phyloP scores from a whole-genome alignment of 2,329 filamentous ascomycete species.

The Tolypocladium cylindrosporum region DNA sequence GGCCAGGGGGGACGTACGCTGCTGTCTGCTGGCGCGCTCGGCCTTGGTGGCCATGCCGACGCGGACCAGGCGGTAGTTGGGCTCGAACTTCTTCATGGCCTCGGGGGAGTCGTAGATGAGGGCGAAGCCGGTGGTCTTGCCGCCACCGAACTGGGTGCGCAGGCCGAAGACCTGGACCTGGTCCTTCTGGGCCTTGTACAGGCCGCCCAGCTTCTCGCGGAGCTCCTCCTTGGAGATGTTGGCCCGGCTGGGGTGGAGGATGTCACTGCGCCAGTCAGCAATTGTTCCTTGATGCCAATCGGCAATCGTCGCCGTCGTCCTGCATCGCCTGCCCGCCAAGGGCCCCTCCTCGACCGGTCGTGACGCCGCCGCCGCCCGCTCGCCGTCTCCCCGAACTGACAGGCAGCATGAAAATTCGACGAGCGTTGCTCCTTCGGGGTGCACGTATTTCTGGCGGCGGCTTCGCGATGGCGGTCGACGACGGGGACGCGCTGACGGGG shows the following conservation, averaged over 20 bases:
- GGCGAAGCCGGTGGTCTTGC: conserved; percentile 98
- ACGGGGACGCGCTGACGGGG: background rate
- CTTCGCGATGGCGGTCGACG: background rate
- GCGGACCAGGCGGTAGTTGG: conserved; percentile 90
- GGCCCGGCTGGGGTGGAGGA: conserved; percentile 96
- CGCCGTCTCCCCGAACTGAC: background rate
- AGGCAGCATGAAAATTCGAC: background rate
- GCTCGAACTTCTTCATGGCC: conserved; percentile 99
- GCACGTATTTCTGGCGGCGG: background rate
- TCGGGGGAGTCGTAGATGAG: conserved; percentile 97
- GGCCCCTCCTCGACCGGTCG: background rate
- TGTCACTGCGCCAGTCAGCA: conserved; percentile 57
- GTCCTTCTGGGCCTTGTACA: conserved; percentile 98
- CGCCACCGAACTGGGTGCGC: conserved; percentile 97
- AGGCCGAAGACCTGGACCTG: conserved; percentile 97
- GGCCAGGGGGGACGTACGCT: conserved; percentile 62
- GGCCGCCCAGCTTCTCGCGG: conserved; percentile 81
- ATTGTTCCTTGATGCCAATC: background rate
- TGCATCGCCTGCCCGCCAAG: background rate
- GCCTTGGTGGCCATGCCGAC: conserved; percentile 88
- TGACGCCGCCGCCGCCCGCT: background rate
- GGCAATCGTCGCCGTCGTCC: background rate
- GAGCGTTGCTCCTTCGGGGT: background rate
- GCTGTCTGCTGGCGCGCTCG: conserved; percentile 96
- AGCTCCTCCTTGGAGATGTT: conserved; percentile 99